Base-by-base conservation (phyloP, 129 eudicot species). In the Mikania micrantha region DNA sequence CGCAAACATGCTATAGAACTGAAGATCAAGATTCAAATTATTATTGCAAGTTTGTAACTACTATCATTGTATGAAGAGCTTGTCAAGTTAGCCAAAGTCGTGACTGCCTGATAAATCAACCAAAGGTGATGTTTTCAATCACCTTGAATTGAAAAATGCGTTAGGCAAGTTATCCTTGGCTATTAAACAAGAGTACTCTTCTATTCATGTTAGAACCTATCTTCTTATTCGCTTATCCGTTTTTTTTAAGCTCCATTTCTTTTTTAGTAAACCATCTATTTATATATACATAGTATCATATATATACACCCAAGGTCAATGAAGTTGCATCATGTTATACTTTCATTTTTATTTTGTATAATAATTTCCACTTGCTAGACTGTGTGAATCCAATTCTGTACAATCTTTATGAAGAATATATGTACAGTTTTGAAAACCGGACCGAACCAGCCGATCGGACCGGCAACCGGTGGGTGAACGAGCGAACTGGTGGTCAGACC, bases 141-240 rank as follows among this genome's bases (percentile, higher is more conserved):
- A 74, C 67, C 78, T 65, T 32, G 72, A 19, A 27, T 21, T 56
- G 44, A 32, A 16, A 56, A n/a, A n/a, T n/a, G n/a, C n/a, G n/a
- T 54, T 59, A 57, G 72, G 72, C 78, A 74, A 74, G n/a, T n/a
- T n/a, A n/a, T n/a, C 78, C 73, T 66, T 65, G 78, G 73, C 73
- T 74, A 74, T 73, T 36, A 54, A 74, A 74, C 67, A 50, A 74
- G 76, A 60, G 28, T 28, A 12, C 53, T 74, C 49, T 40, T 59
- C 60, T 59, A 31, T 71, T 41, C 76, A 71, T 60, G 69, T 34
- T 60, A 72, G 77, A 60, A 48, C 62, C 36, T 60, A 32, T 48
- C 61, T 25, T 60, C 50, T n/a, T 63, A 21, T 53, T 6, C 6
- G 15, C 28, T 57, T 21, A 20, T n/a, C 27, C 36, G 2, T 28